Percentiles rank a stretch among this genome's conserved stretches.
Conservation (phyloP, 352 stramenopile species). For the Halophytophthora batemanensis region DNA sequence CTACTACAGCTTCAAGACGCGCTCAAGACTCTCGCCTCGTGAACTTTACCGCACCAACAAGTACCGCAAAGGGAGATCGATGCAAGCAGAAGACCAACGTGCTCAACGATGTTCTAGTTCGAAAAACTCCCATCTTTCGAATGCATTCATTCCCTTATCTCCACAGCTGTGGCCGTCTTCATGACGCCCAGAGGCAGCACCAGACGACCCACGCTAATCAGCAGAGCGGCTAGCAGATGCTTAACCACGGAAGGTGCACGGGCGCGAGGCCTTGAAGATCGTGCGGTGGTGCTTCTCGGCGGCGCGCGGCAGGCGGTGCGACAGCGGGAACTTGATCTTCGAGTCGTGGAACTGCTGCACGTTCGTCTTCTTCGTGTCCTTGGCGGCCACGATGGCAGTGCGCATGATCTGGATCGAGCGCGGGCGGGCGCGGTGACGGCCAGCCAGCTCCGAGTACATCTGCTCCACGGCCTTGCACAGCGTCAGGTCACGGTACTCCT, state of each 20-base stretch:
- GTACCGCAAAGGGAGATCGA: not conserved
- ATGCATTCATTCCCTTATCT: constrained; percentile 24
- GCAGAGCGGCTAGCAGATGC: constrained; percentile 9
- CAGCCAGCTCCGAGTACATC: constrained; percentile 99
- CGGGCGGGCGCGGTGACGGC: constrained; percentile 95
- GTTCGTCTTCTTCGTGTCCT: constrained; percentile 96
- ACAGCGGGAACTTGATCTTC: constrained; percentile 98
- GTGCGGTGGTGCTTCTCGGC: constrained; percentile 95
- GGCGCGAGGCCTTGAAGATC: constrained; percentile 95
- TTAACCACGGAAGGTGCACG: constrained; percentile 99
- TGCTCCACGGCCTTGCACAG: constrained; percentile 98
- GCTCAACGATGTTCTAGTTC: no score
- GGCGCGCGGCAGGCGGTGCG: constrained; percentile 93
- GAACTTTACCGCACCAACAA: not conserved
- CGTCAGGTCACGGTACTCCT: constrained; percentile 99
- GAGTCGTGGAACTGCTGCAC: constrained; percentile 97
- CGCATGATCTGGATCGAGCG: constrained; percentile 99
- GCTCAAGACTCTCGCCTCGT: not conserved
- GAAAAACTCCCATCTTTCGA: constrained; percentile 48
- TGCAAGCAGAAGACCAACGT: not conserved
- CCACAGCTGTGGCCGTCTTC: no score
- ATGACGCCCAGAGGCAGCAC: constrained; percentile 1
- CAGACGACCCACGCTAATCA: constrained; percentile 1
- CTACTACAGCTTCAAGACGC: constrained; percentile 6
- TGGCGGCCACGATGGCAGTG: constrained; percentile 93